Percentiles rank a stretch among this genome's conserved stretches.
Evolutionary conservation across 1,284 basidiomycete species (phyloP).

Genomic region (Rhizoctonia solani): DNA sequence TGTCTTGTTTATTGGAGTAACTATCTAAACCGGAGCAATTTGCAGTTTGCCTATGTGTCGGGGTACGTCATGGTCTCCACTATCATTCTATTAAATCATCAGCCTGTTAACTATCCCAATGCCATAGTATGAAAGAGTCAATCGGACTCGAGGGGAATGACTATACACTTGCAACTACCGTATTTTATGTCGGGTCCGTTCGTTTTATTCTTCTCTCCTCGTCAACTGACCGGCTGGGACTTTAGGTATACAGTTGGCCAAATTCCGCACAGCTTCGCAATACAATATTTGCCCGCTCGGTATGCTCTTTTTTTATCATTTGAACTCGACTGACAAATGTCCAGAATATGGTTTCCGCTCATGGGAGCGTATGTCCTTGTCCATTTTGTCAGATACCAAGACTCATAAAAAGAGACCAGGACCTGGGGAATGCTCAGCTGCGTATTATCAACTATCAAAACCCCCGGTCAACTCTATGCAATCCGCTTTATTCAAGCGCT

Average conservation of each 20-base stretch:
- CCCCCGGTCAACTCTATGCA: conserved; percentile 22
- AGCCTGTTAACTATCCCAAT: no score
- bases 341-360: conserved; percentile 20
- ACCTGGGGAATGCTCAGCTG: conserved; percentile 25
- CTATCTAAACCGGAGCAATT: conserved; percentile 25
- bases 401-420: neutral
- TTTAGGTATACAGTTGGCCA: conserved; percentile 20
- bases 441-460: conserved; percentile 19
- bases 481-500: conserved; percentile 23
- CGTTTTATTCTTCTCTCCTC: neutral
- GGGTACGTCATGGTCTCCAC: neutral
- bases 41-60: conserved; percentile 32
- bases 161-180: conserved; percentile 17
- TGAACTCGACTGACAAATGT: neutral
- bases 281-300: conserved; percentile 26
- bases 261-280: conserved; percentile 29
- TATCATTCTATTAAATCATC: neutral
- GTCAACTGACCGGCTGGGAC: neutral
- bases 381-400: neutral
- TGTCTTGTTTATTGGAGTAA: conserved; percentile 31
- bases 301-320: neutral
- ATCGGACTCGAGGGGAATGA: conserved; percentile 26
- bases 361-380: conserved; percentile 11
- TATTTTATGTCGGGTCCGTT: conserved; percentile 21
- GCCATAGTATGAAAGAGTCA: conserved; percentile 19